Evolutionary conservation across 495 filamentous ascomycete species (phyloP).

Genomic region (Penicillium coffeae): DNA sequence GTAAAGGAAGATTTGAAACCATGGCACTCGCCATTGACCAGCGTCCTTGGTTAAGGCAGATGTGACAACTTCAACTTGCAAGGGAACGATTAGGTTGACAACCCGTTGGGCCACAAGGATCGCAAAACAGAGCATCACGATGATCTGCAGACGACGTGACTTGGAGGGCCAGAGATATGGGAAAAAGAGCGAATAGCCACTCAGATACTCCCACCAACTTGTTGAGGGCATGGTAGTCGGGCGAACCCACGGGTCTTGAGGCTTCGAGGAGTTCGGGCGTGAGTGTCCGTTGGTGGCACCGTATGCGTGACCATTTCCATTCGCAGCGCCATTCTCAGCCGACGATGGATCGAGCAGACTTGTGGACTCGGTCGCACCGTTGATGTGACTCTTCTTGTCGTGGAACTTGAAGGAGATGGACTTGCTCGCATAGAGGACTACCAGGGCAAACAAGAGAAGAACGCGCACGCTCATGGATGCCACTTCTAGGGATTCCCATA

Average conservation of each 20-base stretch:
- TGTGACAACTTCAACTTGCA: slow-evolving; percentile 70
- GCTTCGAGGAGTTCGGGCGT: slow-evolving; percentile 36
- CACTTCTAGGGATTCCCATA: slow-evolving; percentile 64
- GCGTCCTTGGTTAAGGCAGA: slow-evolving; percentile 57
- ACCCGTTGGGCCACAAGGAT: slow-evolving; percentile 68
- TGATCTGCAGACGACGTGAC: slow-evolving; percentile 61
- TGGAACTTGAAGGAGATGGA: slow-evolving; percentile 41
- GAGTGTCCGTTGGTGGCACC: slow-evolving; percentile 42
- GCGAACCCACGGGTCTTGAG: slow-evolving; percentile 56
- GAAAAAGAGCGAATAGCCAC: slow-evolving; percentile 85
- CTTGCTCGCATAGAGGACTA: slow-evolving; percentile 53
- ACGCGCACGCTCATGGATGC: slow-evolving; percentile 56
- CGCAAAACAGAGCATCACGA: slow-evolving; percentile 71
- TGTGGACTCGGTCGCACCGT: slow-evolving; percentile 51
- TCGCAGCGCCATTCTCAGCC: slow-evolving; percentile 40
- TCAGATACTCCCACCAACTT: slow-evolving; percentile 87
- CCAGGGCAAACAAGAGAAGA: slow-evolving; percentile 53
- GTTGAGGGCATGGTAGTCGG: slow-evolving; percentile 63
- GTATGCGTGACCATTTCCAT: slow-evolving; percentile 46
- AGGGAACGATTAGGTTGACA: slow-evolving; percentile 76
- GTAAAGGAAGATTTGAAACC: slow-evolving; percentile 70
- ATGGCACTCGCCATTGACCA: slow-evolving; percentile 51
- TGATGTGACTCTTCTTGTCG: slow-evolving; percentile 22
- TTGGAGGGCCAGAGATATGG: slow-evolving; percentile 88
- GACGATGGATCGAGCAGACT: slow-evolving; percentile 41